phyloP scores from a whole-genome alignment of 108 stramenopile species.

The Conticribra guillardii region DNA sequence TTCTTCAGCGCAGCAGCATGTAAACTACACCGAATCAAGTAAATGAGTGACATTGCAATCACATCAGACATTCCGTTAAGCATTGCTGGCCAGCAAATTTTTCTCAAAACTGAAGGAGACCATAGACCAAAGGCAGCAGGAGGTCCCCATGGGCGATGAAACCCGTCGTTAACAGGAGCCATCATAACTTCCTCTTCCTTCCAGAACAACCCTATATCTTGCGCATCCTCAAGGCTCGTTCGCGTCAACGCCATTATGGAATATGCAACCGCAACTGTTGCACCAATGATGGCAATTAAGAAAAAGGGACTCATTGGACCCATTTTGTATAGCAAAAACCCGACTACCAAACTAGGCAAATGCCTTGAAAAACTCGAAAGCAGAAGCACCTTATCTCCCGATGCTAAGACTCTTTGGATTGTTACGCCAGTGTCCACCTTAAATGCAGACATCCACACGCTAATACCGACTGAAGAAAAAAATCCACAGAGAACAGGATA shows the following conservation, averaged over 20 bases:
- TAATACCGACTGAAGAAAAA: constrained; percentile 73
- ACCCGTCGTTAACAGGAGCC: constrained; percentile 9
- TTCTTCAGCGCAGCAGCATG: constrained; percentile 64
- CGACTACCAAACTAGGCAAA: constrained; percentile 56
- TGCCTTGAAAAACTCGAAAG: constrained; percentile 51
- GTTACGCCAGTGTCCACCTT: constrained; percentile 55
- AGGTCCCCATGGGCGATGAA: constrained; percentile 45
- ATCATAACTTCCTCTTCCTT: constrained; percentile 58
- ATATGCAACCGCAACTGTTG: constrained; percentile 55
- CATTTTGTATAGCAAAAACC: constrained; percentile 51
- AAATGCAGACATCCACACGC: constrained; percentile 70
- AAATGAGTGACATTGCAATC: constrained; percentile 72
- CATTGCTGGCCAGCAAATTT: constrained; percentile 70
- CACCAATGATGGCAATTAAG: constrained; percentile 49
- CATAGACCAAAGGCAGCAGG: constrained; percentile 56
- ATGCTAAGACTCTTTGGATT: constrained; percentile 39
- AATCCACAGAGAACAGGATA: constrained; percentile 81
- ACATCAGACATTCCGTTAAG: constrained; percentile 49
- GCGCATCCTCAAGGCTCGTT: constrained; percentile 56
- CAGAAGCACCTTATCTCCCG: constrained; percentile 39
- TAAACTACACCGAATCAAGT: constrained; percentile 72
- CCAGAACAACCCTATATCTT: constrained; percentile 64
- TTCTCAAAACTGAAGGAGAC: constrained; percentile 25
- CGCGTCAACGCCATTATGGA: constrained; percentile 44
- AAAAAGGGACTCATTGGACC: constrained; percentile 65